These are phyloP conservation scores for Coemansia sp. DNA, from an alignment of 192 early-diverging fungal genomes.

Conservation along the genomic window DNA sequence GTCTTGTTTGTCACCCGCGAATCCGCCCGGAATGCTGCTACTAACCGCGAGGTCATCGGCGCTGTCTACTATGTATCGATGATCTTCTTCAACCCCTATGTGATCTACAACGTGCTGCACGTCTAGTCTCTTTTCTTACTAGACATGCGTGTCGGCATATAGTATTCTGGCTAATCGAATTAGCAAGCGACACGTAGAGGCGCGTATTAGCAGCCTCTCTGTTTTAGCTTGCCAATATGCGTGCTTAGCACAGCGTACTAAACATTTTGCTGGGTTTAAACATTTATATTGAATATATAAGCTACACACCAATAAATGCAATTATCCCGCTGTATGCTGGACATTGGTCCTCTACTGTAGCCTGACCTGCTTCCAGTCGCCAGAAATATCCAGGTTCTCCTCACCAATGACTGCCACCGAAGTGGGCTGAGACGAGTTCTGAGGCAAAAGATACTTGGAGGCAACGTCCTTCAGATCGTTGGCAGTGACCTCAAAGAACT, in stretches of 20 bases:
- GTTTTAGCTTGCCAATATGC: too few relatives aligned
- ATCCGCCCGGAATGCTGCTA: neutral
- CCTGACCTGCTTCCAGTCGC: slow-evolving; percentile 30
- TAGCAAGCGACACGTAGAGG: too few relatives aligned
- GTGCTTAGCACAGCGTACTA: too few relatives aligned
- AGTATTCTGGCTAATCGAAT: too few relatives aligned
- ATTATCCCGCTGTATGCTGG: too few relatives aligned
- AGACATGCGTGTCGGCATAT: neutral
- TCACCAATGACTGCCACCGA: slow-evolving; percentile 47
- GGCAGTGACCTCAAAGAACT: slow-evolving; percentile 64
- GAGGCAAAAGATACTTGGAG: slow-evolving; percentile 54
- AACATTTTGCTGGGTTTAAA: too few relatives aligned
- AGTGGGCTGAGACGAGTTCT: neutral
- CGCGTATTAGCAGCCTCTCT: too few relatives aligned
- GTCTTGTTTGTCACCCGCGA: neutral
- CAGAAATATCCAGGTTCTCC: slow-evolving; percentile 27
- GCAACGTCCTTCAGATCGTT: slow-evolving; percentile 71
- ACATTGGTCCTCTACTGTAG: too few relatives aligned
- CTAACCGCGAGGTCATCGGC: neutral
- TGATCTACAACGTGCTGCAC: neutral
- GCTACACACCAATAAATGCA: too few relatives aligned
- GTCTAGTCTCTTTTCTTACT: neutral
- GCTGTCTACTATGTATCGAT: neutral
- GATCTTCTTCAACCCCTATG: neutral
- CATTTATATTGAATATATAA: too few relatives aligned